A percentile compares a stretch with the other conserved stretches of the same genome.
These are phyloP conservation scores for Taphrina pruni DNA, from an alignment of 1,139 yeast genomes.

Conservation along the genomic window DNA sequence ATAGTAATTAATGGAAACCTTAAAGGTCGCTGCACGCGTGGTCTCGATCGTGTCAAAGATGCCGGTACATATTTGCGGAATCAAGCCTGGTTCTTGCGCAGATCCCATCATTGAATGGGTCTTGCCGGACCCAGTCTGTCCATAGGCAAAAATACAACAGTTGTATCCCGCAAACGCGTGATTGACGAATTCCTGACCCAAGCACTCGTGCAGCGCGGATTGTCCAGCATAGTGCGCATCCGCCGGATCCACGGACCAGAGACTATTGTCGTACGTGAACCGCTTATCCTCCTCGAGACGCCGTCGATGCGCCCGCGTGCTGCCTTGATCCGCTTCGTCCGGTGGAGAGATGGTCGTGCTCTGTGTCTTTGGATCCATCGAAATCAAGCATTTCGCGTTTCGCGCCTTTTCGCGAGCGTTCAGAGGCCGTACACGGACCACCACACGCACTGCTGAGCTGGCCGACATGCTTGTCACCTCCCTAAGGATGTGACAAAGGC, in stretches of 20 bases:
- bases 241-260: slow-evolving; percentile 63
- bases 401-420: slow-evolving; percentile 48
- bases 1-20: slow-evolving; percentile 64
- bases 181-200: slow-evolving; percentile 65
- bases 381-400: slow-evolving; percentile 47
- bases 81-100: slow-evolving; percentile 60
- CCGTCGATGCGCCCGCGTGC: slow-evolving; percentile 25
- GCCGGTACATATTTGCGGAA: slow-evolving; percentile 65
- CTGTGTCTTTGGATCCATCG: slow-evolving; percentile 47
- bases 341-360: slow-evolving; percentile 41
- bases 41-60: slow-evolving; percentile 58
- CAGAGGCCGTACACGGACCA: slow-evolving; percentile 54
- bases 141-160: slow-evolving; percentile 83
- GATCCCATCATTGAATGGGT: slow-evolving; percentile 73
- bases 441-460: slow-evolving; percentile 50
- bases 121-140: slow-evolving; percentile 89
- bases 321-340: slow-evolving; percentile 28
- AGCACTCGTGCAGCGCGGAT: slow-evolving; percentile 57
- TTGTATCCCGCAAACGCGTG: slow-evolving; percentile 79
- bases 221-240: slow-evolving; percentile 57
- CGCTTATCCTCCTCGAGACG: slow-evolving; percentile 49
- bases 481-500: neutral
- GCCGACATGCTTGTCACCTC: neutral
- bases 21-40: slow-evolving; percentile 52
- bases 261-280: slow-evolving; percentile 64